These are phyloP conservation scores for Russula sp. DNA, from an alignment of 768 basidiomycete genomes.

Conservation along the genomic window DNA sequence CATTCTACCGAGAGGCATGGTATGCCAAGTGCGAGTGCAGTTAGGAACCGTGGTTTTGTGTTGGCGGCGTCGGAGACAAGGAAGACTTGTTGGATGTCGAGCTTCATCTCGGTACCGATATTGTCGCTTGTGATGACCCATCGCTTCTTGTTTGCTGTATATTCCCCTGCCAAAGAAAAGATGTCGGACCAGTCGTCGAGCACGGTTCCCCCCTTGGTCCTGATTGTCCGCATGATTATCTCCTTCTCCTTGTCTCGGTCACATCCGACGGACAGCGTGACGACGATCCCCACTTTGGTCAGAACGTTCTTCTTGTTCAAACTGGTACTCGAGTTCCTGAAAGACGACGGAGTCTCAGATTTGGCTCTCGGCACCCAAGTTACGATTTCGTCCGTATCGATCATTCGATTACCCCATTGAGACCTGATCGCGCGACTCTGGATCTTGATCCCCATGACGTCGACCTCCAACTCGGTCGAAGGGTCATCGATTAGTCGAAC, in stretches of 20 bases:
- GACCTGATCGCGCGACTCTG: constrained; percentile 41
- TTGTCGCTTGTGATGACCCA: constrained; percentile 48
- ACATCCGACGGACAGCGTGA: constrained; percentile 41
- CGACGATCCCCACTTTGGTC: constrained; percentile 48
- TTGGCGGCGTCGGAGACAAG: constrained; percentile 57
- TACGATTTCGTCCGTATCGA: constrained; percentile 38
- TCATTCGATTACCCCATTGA: constrained; percentile 47
- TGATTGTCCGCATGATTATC: constrained; percentile 37
- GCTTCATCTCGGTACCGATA: constrained; percentile 37
- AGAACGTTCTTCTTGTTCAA: constrained; percentile 28
- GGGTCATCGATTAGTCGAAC: constrained; percentile 25
- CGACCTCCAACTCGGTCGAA: constrained; percentile 34
- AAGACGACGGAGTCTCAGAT: constrained; percentile 41
- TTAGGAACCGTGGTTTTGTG: constrained; percentile 72
- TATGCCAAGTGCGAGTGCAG: constrained; percentile 78
- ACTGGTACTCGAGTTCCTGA: constrained; percentile 37
- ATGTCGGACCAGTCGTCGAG: constrained; percentile 57
- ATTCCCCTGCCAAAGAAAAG: constrained; percentile 48
- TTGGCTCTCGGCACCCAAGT: constrained; percentile 34
- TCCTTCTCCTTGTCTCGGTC: constrained; percentile 38
- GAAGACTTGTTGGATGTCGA: constrained; percentile 49
- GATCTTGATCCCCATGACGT: constrained; percentile 40
- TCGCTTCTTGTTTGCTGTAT: constrained; percentile 36
- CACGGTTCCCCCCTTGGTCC: constrained; percentile 45
- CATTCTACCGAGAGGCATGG: constrained; percentile 66